Base-by-base conservation (phyloP, 441 rosid species). In the Eruca vesicaria region DNA sequence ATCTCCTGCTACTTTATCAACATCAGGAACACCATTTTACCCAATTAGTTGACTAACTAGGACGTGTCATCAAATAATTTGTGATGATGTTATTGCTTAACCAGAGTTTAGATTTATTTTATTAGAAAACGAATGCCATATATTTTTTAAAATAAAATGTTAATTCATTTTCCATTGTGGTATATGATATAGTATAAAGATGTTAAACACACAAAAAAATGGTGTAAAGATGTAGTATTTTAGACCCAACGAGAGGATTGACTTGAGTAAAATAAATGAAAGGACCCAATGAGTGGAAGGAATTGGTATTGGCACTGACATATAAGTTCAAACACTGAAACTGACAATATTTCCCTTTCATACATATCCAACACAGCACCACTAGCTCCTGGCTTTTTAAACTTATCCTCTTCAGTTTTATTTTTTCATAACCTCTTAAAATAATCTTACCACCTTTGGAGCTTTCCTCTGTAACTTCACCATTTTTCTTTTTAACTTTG, bases 301-400 rank as follows among this genome's bases (percentile, higher is more conserved):
- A 23, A 68, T 6, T 68, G 78, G 55, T 38, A 75, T 69, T 63
- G 38, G 38, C 69, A 15, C 20, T 63, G 66, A 69, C 79, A 69
- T 41, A 63, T 21, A 63, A 69, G 66, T 66, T 71, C 55, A 77
- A 66, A 65, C 29, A 58, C 45, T 65, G 33, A 48, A 77, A 77
- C 77, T 77, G 77, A 77, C 80, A 71, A 71, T 29, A 71, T 50
- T 33, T 66, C 26, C 38, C 69, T 72, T 66, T 71, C 64, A 6
- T 60, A n/a, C 72, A 71, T 66, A 66, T 77, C 77, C 72, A 59
- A 65, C 26, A 71, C 80, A 64, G 20, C n/a, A 63, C 79, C 75
- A 63, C 75, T 77, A 70, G 66, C 62, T 15, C 63, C 19, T 76
- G 26, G 45, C 29, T 56, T 64, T 70, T 16, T 1, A 31, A 65